Base-by-base conservation (phyloP, 202 grass and related monocot genomes). In the Elaeis oleifera region DNA sequence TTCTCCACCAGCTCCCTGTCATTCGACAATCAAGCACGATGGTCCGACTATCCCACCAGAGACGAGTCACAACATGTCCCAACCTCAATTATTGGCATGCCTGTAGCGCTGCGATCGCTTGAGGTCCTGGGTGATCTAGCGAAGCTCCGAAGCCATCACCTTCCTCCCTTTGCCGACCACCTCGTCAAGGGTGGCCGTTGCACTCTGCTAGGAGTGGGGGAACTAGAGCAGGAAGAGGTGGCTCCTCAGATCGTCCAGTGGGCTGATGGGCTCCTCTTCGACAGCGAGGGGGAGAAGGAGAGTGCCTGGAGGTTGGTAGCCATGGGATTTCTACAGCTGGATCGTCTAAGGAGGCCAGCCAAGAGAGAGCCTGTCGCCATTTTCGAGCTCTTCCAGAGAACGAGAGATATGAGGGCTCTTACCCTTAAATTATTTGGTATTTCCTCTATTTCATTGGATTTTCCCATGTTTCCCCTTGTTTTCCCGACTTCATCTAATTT, bases 51-150 rank as follows among this genome's bases (percentile, higher is more conserved):
- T 20, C 20, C 0, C 20, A 20, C 20, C 20, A 20, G 20, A 20
- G 20, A 20, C 20, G 20, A 20, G 20, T 20, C 20, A 20, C 20
- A 20, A 20, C 20, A 25, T 26, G 13, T 53, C 21, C 18, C 61
- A 15, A 96, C 91, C 87, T 90, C 91, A 11, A 90, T 20, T 20
- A 20, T 20, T 81, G 4, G 91, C 87, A 68, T 96, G 87, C 76
- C 90, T 90, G 71, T 48, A 96, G 19, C 85, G 81, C 44, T 78
- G 70, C 29, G 51, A 78, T 69, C 71, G 75, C 61, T 52, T 80
- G 59, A 96, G 85, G 8, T 85, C 87, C 58, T 78, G 75, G 60
- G 84, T 72, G 61, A 89, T 78, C 39, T 61, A 51, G 26, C 81
- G 87, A 56, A 96, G 87, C 48, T 85, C 70, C 50, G 48, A 36